Evolutionary conservation across 2,329 filamentous ascomycete genomes (phyloP).

Genomic region (Metarhizium sp.): DNA sequence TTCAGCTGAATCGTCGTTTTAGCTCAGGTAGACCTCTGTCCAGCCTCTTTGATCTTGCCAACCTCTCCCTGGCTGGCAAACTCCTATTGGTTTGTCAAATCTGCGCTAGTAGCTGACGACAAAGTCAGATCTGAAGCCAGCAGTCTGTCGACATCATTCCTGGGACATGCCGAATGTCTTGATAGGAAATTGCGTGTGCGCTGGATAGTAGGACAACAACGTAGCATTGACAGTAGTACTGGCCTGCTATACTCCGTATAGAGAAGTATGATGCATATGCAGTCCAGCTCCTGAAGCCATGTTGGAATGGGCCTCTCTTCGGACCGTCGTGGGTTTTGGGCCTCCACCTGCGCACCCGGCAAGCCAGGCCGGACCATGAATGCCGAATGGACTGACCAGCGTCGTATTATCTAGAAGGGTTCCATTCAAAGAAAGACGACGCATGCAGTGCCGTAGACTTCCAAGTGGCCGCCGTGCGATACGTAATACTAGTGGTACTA

Average conservation of each 20-base stretch:
- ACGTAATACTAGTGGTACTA: too few species aligned
- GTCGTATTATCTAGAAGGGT: conserved; percentile 6
- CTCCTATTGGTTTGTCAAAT: neutral
- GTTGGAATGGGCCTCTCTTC: neutral
- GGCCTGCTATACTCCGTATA: too few species aligned
- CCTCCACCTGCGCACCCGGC: conserved; percentile 4
- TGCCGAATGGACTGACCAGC: conserved; percentile 2
- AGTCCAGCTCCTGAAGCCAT: neutral
- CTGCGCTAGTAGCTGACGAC: neutral
- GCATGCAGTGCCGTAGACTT: neutral
- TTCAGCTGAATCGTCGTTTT: neutral
- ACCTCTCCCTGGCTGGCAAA: neutral
- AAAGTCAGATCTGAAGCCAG: neutral
- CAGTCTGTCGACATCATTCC: neutral
- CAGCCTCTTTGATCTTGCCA: neutral
- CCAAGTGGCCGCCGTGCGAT: neutral
- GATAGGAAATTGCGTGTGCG: too few species aligned
- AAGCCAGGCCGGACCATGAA: conserved; percentile 5
- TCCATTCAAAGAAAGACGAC: neutral
- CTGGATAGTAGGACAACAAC: too few species aligned
- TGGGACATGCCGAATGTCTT: too few species aligned
- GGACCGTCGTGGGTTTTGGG: neutral
- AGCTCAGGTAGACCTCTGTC: neutral
- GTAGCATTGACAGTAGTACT: too few species aligned
- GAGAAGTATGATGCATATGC: neutral